Evolutionary conservation across 2,329 filamentous ascomycete genomes (phyloP), one percentile per base, ranked within the genome.

Genomic region (Penicillium italicum): DNA sequence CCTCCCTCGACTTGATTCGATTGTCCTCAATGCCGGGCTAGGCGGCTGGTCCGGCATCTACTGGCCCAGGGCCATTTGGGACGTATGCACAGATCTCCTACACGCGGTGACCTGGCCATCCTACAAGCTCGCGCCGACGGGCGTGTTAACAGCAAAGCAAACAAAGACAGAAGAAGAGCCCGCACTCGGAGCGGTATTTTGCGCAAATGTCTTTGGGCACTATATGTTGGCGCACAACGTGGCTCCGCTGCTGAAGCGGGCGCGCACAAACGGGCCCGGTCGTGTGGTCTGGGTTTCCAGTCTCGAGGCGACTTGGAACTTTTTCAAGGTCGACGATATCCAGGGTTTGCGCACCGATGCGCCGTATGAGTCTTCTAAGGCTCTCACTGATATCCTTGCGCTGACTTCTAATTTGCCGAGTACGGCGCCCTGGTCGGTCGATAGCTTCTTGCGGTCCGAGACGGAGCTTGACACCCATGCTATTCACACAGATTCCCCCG

Each of bases 171-270:
- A 55, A 3, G 64, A 75, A 16, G 82, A 85, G 55, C 85, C 87
- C 0, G 76, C 78, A 5, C 77, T 99, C 0, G 92, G 91, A 3
- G 82, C 90, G 62, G 85, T 96, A 18, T 99, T 97, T 71, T 88
- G 87, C 70, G 88, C 93, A 47, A 97, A 97, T 69, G 82, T 96
- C 30, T 97, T 99, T 69, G 94, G 94, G 0, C 94, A 99, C 76
- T 97, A 99, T 71, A 77, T 97, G 67, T 84, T 99, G 24, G 84
- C 85, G 16, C 92, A 96, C 72, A 85, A 87, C 68, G 81, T 97
- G 11, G 81, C 88, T 62, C 88, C 90, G 0, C 78, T 97, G 11
- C 81, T 99, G 64, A 76, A 78, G 65, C 77, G 84, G 48, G 69
- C 68, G 16, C 67, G 73, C 16, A 64, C 66, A 38, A 60, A 74